Evolutionary conservation across 2,329 filamentous ascomycete species (phyloP), one percentile per base, ranked within the genome.

Genomic region (Xenoacremonium recifei): DNA sequence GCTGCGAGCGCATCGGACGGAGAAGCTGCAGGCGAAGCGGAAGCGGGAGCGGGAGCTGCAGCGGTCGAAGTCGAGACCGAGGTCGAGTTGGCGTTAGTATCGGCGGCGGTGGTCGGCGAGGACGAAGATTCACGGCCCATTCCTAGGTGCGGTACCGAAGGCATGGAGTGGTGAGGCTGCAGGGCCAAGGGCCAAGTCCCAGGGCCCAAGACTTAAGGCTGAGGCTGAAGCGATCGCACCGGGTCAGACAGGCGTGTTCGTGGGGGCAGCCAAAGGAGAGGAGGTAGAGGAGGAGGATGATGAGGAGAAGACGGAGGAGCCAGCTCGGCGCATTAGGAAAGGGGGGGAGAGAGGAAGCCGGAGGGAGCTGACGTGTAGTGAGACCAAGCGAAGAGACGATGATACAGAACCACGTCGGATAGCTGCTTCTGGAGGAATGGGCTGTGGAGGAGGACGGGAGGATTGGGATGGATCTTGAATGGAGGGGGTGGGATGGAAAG

Each of bases 41-140:
- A 64, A 64, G 62, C 58, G 13, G 23, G 59, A 54, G 57, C 50
- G 54, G 70, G 68, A 67, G 67, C 63, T 57, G 63, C 54, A 51
- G 62, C 42, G 40, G 48, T 42, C 36, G 45, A 63, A 39, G 48
- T 42, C 36, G 45, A 63, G 57, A 62, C 64, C 59, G 65, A 58
- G 54, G 65, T 63, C 56, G 70, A 64, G 64, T 62, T 58, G 13
- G 23, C 23, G 23, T n/a, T n/a, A n/a, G n/a, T n/a, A n/a, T 7
- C 23, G 55, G 55, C 55, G 57, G 72, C 70, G 68, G 57, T 51
- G 42, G 55, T 47, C 35, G 54, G 50, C 43, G 58, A 55, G 35
- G 54, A 53, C 53, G 46, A 57, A 41, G 55, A 57, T 39, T 47
- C 48, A 44, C 44, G 52, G 46, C 54, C 54, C 57, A 59, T 59